Conservation (phyloP, 345 rosid species). For the Salix brachista region DNA sequence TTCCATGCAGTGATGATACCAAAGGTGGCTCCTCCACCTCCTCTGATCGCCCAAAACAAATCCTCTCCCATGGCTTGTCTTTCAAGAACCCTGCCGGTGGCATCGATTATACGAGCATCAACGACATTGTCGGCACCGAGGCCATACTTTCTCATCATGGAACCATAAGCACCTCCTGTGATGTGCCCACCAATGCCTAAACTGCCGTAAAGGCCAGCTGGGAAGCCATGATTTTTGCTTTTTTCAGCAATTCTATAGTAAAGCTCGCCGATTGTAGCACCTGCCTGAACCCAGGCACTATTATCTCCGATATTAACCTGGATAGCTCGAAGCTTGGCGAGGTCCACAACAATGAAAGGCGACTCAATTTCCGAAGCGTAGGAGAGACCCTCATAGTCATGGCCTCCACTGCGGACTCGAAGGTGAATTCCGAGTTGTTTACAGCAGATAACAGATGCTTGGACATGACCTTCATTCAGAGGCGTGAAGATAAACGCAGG, state of each 20-base stretch:
- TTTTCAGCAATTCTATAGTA: conserved; percentile 15
- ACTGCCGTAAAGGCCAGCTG: conserved; percentile 13
- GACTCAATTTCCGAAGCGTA: conserved; percentile 9
- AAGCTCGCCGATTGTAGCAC: conserved; percentile 18
- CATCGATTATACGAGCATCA: conserved; percentile 15
- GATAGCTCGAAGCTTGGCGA: conserved; percentile 10
- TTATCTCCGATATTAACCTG: conserved; percentile 2
- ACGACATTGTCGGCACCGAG: conserved; percentile 11
- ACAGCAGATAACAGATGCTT: conserved; percentile 22
- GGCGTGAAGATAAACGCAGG: conserved; percentile 31
- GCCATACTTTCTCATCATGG: conserved; percentile 23
- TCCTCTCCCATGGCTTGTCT: conserved; percentile 11
- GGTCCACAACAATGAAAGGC: conserved; percentile 16
- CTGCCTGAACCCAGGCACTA: conserved; percentile 22
- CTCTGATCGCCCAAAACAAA: conserved; percentile 21
- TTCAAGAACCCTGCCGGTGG: conserved; percentile 10
- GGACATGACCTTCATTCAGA: conserved; percentile 23
- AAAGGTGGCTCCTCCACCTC: conserved; percentile 19
- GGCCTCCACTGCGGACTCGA: conserved; percentile 25
- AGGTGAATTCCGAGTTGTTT: conserved; percentile 17
- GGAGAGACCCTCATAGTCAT: conserved; percentile 24
- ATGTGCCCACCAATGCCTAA: conserved; percentile 21
- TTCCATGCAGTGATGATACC: conserved; percentile 18
- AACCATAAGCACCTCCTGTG: conserved; percentile 20
- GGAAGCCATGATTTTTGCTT: conserved; percentile 18